A percentile compares a stretch with the other conserved stretches of the same genome.
Conservation (phyloP, 2,329 filamentous ascomycete species). For the Cladosporium oxysporum region DNA sequence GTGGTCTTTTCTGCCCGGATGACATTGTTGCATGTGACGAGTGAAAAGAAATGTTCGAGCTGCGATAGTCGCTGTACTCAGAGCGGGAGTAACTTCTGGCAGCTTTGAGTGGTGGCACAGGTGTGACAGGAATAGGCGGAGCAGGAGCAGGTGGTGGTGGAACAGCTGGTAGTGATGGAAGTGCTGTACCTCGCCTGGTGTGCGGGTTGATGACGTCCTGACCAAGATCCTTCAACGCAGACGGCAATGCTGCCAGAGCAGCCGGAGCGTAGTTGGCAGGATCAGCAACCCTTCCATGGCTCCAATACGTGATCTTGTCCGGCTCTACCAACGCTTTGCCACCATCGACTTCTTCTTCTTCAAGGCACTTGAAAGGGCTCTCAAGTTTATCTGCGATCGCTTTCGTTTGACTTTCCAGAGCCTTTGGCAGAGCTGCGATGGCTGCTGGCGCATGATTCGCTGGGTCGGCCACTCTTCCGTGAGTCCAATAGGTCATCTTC, state of each 20-base stretch:
- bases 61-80: slow-evolving; percentile 16
- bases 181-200: background rate
- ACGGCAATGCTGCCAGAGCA: background rate
- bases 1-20: slow-evolving; percentile 11
- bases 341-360: background rate
- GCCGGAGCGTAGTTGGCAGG: slow-evolving; percentile 10
- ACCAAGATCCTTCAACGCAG: background rate
- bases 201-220: background rate
- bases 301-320: slow-evolving; percentile 3
- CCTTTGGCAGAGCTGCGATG: background rate
- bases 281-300: background rate
- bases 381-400: background rate
- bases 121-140: background rate
- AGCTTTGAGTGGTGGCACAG: background rate
- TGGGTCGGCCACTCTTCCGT: background rate
- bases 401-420: background rate
- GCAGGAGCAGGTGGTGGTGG: background rate
- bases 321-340: background rate
- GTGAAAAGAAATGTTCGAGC: background rate
- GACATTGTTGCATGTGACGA: slow-evolving; percentile 3
- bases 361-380: background rate
- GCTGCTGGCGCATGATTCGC: slow-evolving; percentile 4
- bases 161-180: background rate
- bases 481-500: slow-evolving; percentile 1
- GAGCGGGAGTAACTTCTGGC: background rate